phyloP scores from a whole-genome alignment of 139 green algal species.

The Cymbomonas tetramitiformis region DNA sequence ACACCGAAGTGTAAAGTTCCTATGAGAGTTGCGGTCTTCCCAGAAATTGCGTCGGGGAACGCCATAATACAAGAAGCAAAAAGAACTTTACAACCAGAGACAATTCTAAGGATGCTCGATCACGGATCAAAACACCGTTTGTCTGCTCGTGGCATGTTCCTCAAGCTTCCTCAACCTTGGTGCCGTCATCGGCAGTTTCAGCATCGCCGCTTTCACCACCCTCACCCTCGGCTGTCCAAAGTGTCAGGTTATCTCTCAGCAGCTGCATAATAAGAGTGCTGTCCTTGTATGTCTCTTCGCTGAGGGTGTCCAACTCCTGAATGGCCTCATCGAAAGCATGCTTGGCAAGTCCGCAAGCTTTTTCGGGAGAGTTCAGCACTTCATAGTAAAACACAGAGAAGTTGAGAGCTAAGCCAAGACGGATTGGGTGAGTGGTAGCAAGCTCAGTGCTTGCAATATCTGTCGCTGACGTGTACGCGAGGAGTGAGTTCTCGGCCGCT shows the following conservation, averaged over 20 bases:
- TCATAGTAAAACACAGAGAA: slow-evolving; percentile 99
- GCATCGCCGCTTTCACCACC: too few species aligned
- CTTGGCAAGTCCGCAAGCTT: slow-evolving; percentile 89
- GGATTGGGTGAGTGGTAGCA: slow-evolving; percentile 88
- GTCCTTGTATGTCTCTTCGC: slow-evolving; percentile 98
- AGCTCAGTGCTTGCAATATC: slow-evolving; percentile 89
- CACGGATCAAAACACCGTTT: too few species aligned
- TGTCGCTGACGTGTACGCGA: slow-evolving; percentile 83
- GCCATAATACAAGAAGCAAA: too few species aligned
- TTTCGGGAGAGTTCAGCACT: slow-evolving; percentile 95
- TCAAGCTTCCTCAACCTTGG: too few species aligned
- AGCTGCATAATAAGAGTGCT: slow-evolving; percentile 98
- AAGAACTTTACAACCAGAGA: too few species aligned
- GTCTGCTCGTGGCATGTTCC: too few species aligned
- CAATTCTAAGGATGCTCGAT: too few species aligned
- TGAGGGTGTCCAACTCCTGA: slow-evolving; percentile 87
- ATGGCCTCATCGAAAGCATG: slow-evolving; percentile 98
- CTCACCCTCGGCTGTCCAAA: slow-evolving; percentile 97
- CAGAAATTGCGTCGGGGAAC: too few species aligned
- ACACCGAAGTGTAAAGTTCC: too few species aligned
- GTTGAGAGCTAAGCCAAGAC: slow-evolving; percentile 91
- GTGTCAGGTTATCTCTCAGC: slow-evolving; percentile 92
- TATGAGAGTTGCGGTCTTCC: too few species aligned
- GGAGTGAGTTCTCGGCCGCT: slow-evolving; percentile 81
- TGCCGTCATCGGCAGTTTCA: too few species aligned